Conservation (phyloP, 495 filamentous ascomycete genomes). For the Annulohypoxylon stygium region DNA sequence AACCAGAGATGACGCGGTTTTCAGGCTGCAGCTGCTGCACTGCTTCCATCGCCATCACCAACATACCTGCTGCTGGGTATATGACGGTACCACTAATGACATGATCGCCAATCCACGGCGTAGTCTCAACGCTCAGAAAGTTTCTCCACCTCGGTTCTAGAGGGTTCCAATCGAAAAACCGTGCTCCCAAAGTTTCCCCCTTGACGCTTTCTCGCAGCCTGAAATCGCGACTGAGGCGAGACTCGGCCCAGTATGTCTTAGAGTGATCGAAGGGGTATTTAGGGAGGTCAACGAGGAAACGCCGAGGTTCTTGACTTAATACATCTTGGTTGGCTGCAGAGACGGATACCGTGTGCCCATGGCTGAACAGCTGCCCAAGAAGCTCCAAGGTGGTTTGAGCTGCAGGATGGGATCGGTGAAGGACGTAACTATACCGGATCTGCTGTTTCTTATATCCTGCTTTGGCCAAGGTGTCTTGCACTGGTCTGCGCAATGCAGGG, state of each 20-base stretch:
- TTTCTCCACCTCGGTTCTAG: conserved; percentile 58
- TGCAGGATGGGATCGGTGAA: conserved; percentile 35
- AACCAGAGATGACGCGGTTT: conserved; percentile 45
- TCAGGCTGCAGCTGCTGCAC: conserved; percentile 42
- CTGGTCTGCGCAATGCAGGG: conserved; percentile 63
- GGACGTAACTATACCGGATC: conserved; percentile 41
- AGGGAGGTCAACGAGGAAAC: conserved; percentile 44
- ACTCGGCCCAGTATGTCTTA: conserved; percentile 51
- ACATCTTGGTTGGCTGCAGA: conserved; percentile 42
- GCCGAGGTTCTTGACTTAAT: conserved; percentile 13
- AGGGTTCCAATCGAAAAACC: conserved; percentile 46
- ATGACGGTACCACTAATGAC: conserved; percentile 54
- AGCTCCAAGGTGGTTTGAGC: conserved; percentile 34
- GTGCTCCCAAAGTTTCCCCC: conserved; percentile 45
- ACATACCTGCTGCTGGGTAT: conserved; percentile 69
- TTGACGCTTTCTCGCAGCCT: conserved; percentile 38
- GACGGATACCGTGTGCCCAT: conserved; percentile 40
- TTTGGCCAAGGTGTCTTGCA: conserved; percentile 54
- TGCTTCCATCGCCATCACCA: conserved; percentile 67
- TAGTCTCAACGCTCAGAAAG: conserved; percentile 53
- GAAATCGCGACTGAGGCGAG: conserved; percentile 49
- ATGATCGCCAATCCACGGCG: conserved; percentile 67
- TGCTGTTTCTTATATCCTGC: conserved; percentile 33
- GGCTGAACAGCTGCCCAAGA: conserved; percentile 31
- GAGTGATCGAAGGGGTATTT: conserved; percentile 50